A percentile compares a stretch with the other conserved stretches of the same genome.
These are phyloP conservation scores for Metarhizium guizhouense DNA, from an alignment of 2,329 filamentous ascomycete genomes.

Conservation along the genomic window DNA sequence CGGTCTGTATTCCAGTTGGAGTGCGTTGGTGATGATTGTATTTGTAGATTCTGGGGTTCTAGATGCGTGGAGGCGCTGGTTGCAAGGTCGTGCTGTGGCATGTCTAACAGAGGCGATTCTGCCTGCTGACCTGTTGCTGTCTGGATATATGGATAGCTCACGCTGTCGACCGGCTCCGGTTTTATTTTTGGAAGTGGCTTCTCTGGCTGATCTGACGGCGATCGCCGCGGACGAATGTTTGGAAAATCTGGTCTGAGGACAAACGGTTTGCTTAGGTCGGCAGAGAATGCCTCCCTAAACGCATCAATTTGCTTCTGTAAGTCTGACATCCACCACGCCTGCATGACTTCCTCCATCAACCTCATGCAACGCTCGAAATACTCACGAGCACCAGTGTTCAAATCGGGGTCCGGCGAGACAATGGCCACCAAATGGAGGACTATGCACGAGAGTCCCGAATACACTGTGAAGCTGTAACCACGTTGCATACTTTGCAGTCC, in stretches of 20 bases:
- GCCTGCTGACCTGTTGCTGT: constrained; percentile 40
- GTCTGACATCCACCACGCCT: constrained; percentile 78
- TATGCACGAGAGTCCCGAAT: constrained; percentile 80
- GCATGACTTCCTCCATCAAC: constrained; percentile 76
- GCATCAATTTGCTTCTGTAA: constrained; percentile 85
- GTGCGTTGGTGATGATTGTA: constrained; percentile 19
- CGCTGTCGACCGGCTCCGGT: constrained; percentile 14
- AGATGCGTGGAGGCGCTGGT: constrained; percentile 34
- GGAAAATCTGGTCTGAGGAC: constrained; percentile 82
- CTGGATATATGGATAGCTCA: constrained; percentile 56
- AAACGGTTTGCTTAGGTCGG: constrained; percentile 75
- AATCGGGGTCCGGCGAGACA: constrained; percentile 81
- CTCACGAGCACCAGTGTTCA: constrained; percentile 74
- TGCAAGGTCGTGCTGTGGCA: neutral
- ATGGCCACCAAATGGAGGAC: constrained; percentile 92
- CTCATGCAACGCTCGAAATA: constrained; percentile 93
- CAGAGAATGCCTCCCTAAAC: constrained; percentile 83
- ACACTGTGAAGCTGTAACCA: constrained; percentile 93
- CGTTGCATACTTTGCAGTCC: constrained; percentile 86
- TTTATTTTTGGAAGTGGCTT: constrained; percentile 38
- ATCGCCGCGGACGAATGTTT: constrained; percentile 64
- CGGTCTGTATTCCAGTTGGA: constrained; percentile 74
- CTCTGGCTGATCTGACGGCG: constrained; percentile 48
- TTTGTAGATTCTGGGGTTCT: constrained; percentile 43
- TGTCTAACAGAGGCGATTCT: constrained; percentile 53